Base-by-base conservation (phyloP, 768 basidiomycete genomes). In the Pisolithus sp. region DNA sequence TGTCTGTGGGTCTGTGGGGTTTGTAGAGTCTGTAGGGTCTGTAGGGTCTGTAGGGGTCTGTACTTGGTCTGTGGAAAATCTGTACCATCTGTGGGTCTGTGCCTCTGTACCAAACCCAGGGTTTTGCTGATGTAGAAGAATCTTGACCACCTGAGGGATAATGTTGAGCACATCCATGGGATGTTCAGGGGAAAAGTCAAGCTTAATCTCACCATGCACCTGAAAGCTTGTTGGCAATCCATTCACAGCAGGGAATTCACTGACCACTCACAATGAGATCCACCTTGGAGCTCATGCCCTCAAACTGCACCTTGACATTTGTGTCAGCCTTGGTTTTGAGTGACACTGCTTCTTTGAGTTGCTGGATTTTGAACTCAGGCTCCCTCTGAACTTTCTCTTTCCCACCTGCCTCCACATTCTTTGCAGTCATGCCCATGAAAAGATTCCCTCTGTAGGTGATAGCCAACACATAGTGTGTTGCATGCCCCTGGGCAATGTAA, bases 331-430 rank as follows among this genome's bases (percentile, higher is more conserved):
- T 7, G 5, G 50, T 47, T 23, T 54, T 40, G 17, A 57, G 2
- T 7, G 52, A 38, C 28, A 57, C 38, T 28, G 57, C 56, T 36
- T 48, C 53, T 40, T 60, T 57, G 10, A 56, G 34, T 49, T 59
- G 50, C 18, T 31, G 51, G 44, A 51, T 49, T 30, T 51, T 44
- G 38, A 55, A 52, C 20, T 46, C 52, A 39, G 60, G 40, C 30
- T 55, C 54, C 17, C 15, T 37, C 38, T 56, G 55, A 31, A 61
- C 50, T 24, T n/a, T n/a, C n/a, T 58, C 53, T 8, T 55, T 53
- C 30, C 59, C 55, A 1, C 40, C 43, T 15, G 53, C 52, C n/a
- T 50, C 50, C 8, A n/a, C 48, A 24, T 54, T 49, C 20, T 57
- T 52, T 23, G 55, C 57, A 48, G 53, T 58, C n/a, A 59, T 48